Evolutionary conservation across 2,329 filamentous ascomycete genomes (phyloP).

Genomic region (Tolypocladium sp.): DNA sequence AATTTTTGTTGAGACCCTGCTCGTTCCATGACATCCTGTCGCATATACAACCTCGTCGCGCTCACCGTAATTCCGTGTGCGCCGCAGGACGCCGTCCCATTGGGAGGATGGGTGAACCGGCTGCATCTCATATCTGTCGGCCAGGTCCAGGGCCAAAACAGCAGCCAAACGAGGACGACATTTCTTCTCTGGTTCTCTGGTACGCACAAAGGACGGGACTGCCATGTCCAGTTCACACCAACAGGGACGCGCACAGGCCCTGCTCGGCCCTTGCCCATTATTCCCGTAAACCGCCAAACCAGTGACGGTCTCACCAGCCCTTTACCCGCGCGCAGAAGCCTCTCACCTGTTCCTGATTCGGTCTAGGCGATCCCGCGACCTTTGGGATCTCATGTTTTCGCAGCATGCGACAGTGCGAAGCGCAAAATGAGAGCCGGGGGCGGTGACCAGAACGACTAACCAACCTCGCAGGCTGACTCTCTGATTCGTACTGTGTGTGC

Average conservation of each 20-base stretch:
- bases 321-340: not conserved
- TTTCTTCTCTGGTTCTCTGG: not conserved
- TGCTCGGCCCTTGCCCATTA: not conserved
- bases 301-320: not conserved
- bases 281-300: not conserved
- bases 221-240: not conserved
- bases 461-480: not conserved
- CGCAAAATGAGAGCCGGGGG: not conserved
- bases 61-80: slow-evolving; percentile 4
- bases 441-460: not conserved
- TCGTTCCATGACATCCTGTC: not conserved
- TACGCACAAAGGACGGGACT: not conserved
- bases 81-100: not conserved
- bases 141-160: not conserved
- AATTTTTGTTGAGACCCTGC: not conserved
- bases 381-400: not conserved
- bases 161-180: not conserved
- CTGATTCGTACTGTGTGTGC: not conserved
- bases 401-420: not conserved
- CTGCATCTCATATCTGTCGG: not conserved
- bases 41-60: not conserved
- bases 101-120: not conserved
- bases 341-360: not conserved
- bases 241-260: not conserved
- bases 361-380: not conserved